phyloP scores from a whole-genome alignment of 208 protist genomes.

The Trypanosoma rangeli region DNA sequence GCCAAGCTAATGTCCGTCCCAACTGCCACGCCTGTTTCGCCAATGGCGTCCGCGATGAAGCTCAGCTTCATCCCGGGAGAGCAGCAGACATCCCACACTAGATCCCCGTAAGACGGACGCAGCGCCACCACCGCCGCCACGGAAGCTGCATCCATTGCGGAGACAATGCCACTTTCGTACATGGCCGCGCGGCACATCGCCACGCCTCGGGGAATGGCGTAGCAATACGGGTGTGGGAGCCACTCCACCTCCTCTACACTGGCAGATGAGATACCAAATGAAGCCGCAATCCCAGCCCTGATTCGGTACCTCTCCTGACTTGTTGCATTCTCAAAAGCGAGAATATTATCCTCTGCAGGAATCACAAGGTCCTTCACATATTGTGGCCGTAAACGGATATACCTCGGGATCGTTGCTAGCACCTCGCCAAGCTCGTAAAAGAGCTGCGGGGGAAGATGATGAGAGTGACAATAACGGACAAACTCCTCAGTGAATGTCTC shows the following conservation, averaged over 20 bases:
- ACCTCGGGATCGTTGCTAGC: constrained; percentile 34
- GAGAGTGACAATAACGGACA: constrained; percentile 39
- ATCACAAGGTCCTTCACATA: neutral
- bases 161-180: constrained; percentile 43
- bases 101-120: constrained; percentile 46
- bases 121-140: constrained; percentile 82
- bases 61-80: constrained; percentile 87
- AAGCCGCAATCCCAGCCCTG: constrained; percentile 25
- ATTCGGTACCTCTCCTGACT: constrained; percentile 1
- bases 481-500: constrained; percentile 53
- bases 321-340: neutral
- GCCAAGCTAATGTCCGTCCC: constrained; percentile 73
- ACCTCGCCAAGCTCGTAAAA: constrained; percentile 47
- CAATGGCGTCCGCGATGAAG: constrained; percentile 64
- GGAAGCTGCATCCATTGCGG: constrained; percentile 86
- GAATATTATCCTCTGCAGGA: neutral
- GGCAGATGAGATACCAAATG: constrained; percentile 26
- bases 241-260: constrained; percentile 46
- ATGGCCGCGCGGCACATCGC: constrained; percentile 31
- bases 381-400: constrained; percentile 56
- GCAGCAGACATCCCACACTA: constrained; percentile 86
- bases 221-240: constrained; percentile 58
- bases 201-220: constrained; percentile 40
- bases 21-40: constrained; percentile 38
- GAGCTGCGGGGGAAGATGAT: constrained; percentile 49